These are phyloP conservation scores for Blepharisma stoltei DNA, from an alignment of 73 alveolate genomes.

Conservation along the genomic window DNA sequence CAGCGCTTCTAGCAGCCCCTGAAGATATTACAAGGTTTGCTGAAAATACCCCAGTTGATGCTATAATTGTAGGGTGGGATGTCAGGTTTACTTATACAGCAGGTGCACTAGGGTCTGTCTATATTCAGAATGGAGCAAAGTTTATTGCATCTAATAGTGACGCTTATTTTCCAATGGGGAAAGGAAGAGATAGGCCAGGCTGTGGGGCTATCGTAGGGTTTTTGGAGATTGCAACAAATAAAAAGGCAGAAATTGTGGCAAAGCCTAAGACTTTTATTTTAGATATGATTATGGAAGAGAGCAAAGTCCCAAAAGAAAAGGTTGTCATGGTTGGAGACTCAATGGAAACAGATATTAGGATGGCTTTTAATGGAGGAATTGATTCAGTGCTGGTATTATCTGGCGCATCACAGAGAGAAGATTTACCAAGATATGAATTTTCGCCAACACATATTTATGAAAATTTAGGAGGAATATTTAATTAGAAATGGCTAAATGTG, in stretches of 20 bases:
- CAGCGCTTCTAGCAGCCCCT: constrained; percentile 35
- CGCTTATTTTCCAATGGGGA: constrained; percentile 38
- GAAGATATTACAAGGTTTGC: constrained; percentile 39
- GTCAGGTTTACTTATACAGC: constrained; percentile 41
- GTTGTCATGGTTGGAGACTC: constrained; percentile 78
- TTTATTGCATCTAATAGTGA: constrained; percentile 61
- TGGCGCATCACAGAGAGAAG: constrained; percentile 61
- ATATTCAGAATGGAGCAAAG: constrained; percentile 57
- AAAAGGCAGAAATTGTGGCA: constrained; percentile 40
- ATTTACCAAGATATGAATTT: neutral
- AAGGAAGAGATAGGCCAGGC: constrained; percentile 55
- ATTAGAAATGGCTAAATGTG: constrained; percentile 65
- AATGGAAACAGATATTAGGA: constrained; percentile 65
- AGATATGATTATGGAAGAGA: constrained; percentile 35
- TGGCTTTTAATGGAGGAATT: constrained; percentile 69
- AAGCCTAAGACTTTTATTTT: constrained; percentile 48
- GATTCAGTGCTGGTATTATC: constrained; percentile 69
- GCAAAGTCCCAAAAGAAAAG: constrained; percentile 35
- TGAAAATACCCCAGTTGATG: constrained; percentile 57
- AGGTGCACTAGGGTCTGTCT: constrained; percentile 55
- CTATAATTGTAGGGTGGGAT: constrained; percentile 68
- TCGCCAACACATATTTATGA: neutral
- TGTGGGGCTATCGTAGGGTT: constrained; percentile 63
- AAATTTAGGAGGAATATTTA: neutral
- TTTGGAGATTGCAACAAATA: constrained; percentile 42